Evolutionary conservation across 1,284 basidiomycete genomes (phyloP), one percentile per base, ranked within the genome.

Genomic region (Quambalaria eucalypti): DNA sequence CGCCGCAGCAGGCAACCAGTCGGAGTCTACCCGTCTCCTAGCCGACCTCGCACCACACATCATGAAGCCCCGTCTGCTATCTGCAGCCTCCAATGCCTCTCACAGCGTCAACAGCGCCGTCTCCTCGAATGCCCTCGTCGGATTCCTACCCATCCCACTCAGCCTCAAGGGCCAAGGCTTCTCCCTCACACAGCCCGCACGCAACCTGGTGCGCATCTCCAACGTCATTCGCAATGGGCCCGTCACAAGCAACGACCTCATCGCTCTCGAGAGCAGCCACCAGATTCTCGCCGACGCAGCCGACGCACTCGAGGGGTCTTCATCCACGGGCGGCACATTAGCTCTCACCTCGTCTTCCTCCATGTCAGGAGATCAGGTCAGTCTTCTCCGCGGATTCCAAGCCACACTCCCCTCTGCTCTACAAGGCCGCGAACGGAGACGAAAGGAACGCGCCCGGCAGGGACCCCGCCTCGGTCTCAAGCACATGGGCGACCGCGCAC

Each of bases 31-130:
- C 6, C 64, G 71, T 14, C 58, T 74, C 26, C 66, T 75, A n/a
- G 60, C 65, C 21, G 73, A 74, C 33, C 65, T 74, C n/a, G 73
- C 73, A 19, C 73, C 73, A 21, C 70, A 75, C 38, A 64, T 75
- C 48, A 67, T 75, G 66, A 66, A 65, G 2, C 71, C 67, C 14
- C 53, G 70, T 19, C 74, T 74, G 61, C 63, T 75, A 51, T 61
- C 65, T 19, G 71, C 71, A 26, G 65, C 72, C 28, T 56, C 64
- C 47, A 64, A 65, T 16, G 36, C 58, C 23, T 52, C 51, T 21
- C 36, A 40, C 19, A 25, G 48, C 5, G 57, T 47, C 29, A 44
- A 50, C 2, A 25, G 26, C 8, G 28, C 47, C 28, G 38, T 39
- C 46, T 66, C 69, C 29, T 61, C 60, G 53, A 63, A 60, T 19